These are phyloP conservation scores for Bacterosira constricta DNA, from an alignment of 108 stramenopile genomes.

Conservation along the genomic window DNA sequence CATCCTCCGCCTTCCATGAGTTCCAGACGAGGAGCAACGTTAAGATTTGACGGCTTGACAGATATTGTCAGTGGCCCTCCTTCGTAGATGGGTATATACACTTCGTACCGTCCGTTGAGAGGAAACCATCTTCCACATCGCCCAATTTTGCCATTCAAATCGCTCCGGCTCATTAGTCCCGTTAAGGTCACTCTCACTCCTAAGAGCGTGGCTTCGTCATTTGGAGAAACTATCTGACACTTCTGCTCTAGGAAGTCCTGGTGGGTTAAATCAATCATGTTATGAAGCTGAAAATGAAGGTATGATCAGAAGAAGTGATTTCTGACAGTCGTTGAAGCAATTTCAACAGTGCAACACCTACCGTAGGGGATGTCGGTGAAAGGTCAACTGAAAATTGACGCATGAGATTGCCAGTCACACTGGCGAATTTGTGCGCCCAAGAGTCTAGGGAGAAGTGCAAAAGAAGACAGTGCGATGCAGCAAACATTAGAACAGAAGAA, in stretches of 20 bases:
- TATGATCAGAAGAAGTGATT: no score
- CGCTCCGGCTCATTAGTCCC: neutral
- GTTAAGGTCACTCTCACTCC: constrained; percentile 6
- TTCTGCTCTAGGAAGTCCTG: constrained; percentile 12
- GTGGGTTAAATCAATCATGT: constrained; percentile 2
- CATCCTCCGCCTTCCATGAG: neutral
- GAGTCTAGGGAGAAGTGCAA: neutral
- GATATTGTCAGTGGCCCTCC: neutral
- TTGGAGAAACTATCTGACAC: neutral
- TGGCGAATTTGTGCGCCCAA: neutral
- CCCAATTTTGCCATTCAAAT: constrained; percentile 11
- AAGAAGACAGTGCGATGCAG: no score
- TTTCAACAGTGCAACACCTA: no score
- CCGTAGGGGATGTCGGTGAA: neutral
- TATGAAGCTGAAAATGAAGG: constrained; percentile 1
- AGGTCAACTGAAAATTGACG: neutral
- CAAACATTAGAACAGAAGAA: no score
- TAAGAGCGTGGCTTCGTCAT: constrained; percentile 10
- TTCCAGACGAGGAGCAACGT: constrained; percentile 4
- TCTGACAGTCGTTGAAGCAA: no score
- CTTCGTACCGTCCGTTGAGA: neutral
- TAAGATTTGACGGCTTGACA: constrained; percentile 7
- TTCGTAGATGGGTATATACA: constrained; percentile 6
- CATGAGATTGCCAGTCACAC: neutral
- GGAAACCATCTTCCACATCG: neutral